These are phyloP conservation scores for Arthromyces matolae DNA, from an alignment of 768 basidiomycete species.

Conservation along the genomic window DNA sequence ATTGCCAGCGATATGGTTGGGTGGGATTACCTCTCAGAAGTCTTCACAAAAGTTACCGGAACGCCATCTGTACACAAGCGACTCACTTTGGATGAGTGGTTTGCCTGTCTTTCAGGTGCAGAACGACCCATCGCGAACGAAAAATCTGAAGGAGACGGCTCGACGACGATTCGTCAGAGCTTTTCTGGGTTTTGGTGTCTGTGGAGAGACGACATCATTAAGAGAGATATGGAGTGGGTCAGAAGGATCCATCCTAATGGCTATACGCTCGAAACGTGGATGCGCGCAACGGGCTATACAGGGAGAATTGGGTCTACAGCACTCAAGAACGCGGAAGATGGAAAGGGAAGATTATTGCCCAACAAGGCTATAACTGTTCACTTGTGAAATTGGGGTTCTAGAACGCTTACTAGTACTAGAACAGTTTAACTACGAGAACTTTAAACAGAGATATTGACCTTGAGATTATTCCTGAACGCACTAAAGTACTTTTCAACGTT, in stretches of 20 bases:
- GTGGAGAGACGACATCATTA: slow-evolving; percentile 41
- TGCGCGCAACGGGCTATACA: slow-evolving; percentile 31
- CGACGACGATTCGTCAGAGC: slow-evolving; percentile 34
- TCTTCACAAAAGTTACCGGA: slow-evolving; percentile 36
- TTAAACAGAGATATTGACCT: too few relatives aligned
- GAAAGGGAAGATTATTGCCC: slow-evolving; percentile 23
- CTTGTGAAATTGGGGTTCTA: background rate
- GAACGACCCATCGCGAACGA: slow-evolving; percentile 30
- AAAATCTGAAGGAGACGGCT: slow-evolving; percentile 24
- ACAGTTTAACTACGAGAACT: too few relatives aligned
- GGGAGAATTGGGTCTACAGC: slow-evolving; percentile 21
- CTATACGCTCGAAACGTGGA: slow-evolving; percentile 38
- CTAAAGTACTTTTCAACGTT: too few relatives aligned
- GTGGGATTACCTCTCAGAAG: slow-evolving; percentile 33
- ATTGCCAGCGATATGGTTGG: slow-evolving; percentile 35
- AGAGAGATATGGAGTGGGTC: slow-evolving; percentile 43
- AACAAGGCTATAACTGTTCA: slow-evolving; percentile 18
- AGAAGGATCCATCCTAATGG: slow-evolving; percentile 33
- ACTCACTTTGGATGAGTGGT: slow-evolving; percentile 32
- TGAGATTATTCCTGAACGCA: too few relatives aligned
- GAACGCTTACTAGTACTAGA: background rate
- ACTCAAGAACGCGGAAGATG: slow-evolving; percentile 31
- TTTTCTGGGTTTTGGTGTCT: slow-evolving; percentile 41
- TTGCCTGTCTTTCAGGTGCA: slow-evolving; percentile 23
- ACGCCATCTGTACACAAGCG: slow-evolving; percentile 30